Base-by-base conservation (phyloP, 306 rosid species). In the Rosa lucieae region DNA sequence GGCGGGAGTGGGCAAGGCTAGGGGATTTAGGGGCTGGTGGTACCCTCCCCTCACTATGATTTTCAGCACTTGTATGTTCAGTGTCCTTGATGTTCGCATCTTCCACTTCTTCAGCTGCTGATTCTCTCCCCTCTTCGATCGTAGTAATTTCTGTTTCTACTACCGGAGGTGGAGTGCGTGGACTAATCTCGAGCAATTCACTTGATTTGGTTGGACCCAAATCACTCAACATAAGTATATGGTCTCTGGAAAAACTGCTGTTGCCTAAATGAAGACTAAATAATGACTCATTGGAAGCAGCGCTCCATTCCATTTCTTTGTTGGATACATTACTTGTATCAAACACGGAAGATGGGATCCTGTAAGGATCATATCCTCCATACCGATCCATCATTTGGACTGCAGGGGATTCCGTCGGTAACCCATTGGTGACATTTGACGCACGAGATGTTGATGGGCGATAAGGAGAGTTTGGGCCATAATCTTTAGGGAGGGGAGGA, bases 231-330 rank as follows among this genome's bases (percentile, higher is more conserved):
- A 71, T 58, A 74, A 51, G 9, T 56, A 75, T 21, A 4, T 53
- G 80, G 44, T 91, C 95, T 81, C 86, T 83, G 76, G 89, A 68
- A 73, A 89, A 87, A 84, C 95, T 94, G 29, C 18, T 35, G 59
- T 82, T 88, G 77, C 89, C 97, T 37, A 89, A 1, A 21, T 91
- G 89, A 85, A 95, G 75, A 90, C 99, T 95, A 84, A 95, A 95
- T 65, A 95, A 76, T 23, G 97, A 95, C 0, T 95, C 99, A 79
- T 92, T 90, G 49, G 99, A 95, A 85, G 85, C 88, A 79, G 70
- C 61, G 75, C 97, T 95, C 99, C 99, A 95, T 29, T 92, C 97
- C 86, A 78, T 5, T 10, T 87, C 88, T 69, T 72, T 80, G 58
- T 70, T 17, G 59, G 87, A 76, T 76, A 7, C 2, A n/a, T 62